Evolutionary conservation across 768 basidiomycete species (phyloP), one percentile per base, ranked within the genome.

Genomic region (Phylloporus arenicola): DNA sequence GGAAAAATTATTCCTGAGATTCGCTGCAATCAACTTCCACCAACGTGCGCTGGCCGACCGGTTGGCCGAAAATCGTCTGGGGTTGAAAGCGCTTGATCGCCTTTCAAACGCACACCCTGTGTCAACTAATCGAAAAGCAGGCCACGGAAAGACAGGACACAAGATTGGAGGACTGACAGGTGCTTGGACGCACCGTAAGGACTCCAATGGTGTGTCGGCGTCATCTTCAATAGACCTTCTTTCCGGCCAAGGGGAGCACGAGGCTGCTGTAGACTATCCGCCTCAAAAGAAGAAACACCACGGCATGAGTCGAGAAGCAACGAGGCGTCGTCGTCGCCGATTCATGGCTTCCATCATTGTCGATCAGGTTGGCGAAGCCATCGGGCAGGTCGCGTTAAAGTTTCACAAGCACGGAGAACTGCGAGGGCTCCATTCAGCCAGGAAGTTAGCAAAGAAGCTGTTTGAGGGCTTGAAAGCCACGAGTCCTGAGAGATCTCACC

Each of bases 1-100:
- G 25, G 79, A 81, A 61, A 81, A 80, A 63, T 64, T 86, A 33
- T 81, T 85, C 64, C 65, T 91, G 29, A 85, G 82, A 58, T 82
- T 83, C 52, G 80, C 89, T 40, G 87, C 88, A 25, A 88, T 88
- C 68, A 86, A 81, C 56, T 91, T 90, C 63, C 87, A 90, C 63
- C 76, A 81, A 55, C 84, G 79, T 48, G 86, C 87, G 2, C 77
- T 89, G 19, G 81, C 84, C 10, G 87, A 89, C 48, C 82, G 87
- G 33, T 68, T 89, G 14, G 70, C 73, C 8, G 86, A 87, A 64
- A 90, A 89, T 57, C 76, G 76, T 29, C 68, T 84, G 33, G 88
- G 82, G 9, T 70, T 90, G 27, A 81, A 76, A 57, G 85, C 83
- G 2, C 72, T 90, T 19, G 86, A 88, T 63, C 75, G 75, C 25